phyloP scores from a whole-genome alignment of 768 basidiomycete genomes.

The Fibroporia radiculosa region DNA sequence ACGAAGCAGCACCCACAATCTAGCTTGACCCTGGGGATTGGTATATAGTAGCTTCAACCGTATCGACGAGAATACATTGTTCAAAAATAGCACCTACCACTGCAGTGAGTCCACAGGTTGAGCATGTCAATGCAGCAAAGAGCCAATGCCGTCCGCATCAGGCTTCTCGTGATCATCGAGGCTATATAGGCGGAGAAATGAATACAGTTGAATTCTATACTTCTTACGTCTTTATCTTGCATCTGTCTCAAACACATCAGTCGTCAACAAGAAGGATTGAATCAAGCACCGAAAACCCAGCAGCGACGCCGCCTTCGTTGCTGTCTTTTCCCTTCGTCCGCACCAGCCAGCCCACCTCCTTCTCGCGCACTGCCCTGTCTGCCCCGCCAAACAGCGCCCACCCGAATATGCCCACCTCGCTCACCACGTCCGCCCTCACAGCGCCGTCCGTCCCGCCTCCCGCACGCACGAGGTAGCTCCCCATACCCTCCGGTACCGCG shows the following conservation, averaged over 20 bases:
- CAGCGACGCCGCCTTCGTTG: slow-evolving; percentile 80
- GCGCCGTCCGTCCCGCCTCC: slow-evolving; percentile 37
- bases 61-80: no score
- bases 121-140: no score
- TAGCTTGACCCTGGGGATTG: no score
- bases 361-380: slow-evolving; percentile 41
- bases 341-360: slow-evolving; percentile 75
- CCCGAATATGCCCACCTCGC: slow-evolving; percentile 90
- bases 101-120: no score
- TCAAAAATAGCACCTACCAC: no score
- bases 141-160: no score
- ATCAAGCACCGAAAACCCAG: slow-evolving; percentile 42
- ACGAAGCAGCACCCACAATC: no score
- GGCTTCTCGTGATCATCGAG: no score
- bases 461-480: slow-evolving; percentile 73
- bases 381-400: slow-evolving; percentile 67
- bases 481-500: slow-evolving; percentile 55
- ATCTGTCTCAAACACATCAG: background rate
- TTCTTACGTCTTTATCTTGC: no score
- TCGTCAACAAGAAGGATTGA: slow-evolving; percentile 31
- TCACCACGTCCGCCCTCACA: slow-evolving; percentile 64
- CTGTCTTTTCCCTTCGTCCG: slow-evolving; percentile 86
- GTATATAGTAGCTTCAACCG: no score
- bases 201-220: no score
- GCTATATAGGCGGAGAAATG: no score